Conservation (phyloP, 2,329 filamentous ascomycete species). For the Talaromyces piceae region DNA sequence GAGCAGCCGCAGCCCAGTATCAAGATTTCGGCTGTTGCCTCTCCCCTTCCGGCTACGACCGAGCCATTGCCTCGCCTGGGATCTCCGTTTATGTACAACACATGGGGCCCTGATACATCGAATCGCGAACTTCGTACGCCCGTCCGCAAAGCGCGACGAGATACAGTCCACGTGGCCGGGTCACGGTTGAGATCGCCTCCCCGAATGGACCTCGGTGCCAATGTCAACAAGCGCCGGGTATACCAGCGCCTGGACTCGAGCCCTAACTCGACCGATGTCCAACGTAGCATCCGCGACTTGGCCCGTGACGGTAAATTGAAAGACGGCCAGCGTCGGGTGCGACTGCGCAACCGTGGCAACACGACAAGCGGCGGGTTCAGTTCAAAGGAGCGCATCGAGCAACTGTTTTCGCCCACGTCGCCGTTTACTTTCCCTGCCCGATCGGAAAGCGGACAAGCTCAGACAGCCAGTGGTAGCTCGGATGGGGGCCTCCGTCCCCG, state of each 20-base stretch:
- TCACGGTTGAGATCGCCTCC: slow-evolving; percentile 45
- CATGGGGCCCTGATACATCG: slow-evolving; percentile 40
- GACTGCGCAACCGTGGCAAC: slow-evolving; percentile 55
- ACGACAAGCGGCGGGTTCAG: slow-evolving; percentile 50
- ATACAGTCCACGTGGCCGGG: slow-evolving; percentile 39
- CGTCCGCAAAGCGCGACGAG: slow-evolving; percentile 28
- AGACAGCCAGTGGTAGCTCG: slow-evolving; percentile 17
- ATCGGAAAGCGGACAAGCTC: slow-evolving; percentile 23
- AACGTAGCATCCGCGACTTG: slow-evolving; percentile 29
- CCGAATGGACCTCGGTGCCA: slow-evolving; percentile 47
- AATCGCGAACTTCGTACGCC: slow-evolving; percentile 21
- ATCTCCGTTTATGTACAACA: slow-evolving; percentile 44
- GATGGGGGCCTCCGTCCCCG: slow-evolving; percentile 27
- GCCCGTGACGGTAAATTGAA: slow-evolving; percentile 29
- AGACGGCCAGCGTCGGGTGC: slow-evolving; percentile 49
- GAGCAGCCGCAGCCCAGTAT: slow-evolving; percentile 10
- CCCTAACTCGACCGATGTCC: slow-evolving; percentile 33
- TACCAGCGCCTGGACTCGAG: slow-evolving; percentile 46
- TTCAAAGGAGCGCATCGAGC: slow-evolving; percentile 44
- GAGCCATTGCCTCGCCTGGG: slow-evolving; percentile 37
- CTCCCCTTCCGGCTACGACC: slow-evolving; percentile 8
- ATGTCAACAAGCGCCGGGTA: slow-evolving; percentile 52
- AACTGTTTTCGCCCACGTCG: slow-evolving; percentile 40
- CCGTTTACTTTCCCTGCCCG: slow-evolving; percentile 29
- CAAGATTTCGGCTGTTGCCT: background rate